Evolutionary conservation across 1,284 basidiomycete genomes (phyloP).

Genomic region (Cryptococcus hybrid): DNA sequence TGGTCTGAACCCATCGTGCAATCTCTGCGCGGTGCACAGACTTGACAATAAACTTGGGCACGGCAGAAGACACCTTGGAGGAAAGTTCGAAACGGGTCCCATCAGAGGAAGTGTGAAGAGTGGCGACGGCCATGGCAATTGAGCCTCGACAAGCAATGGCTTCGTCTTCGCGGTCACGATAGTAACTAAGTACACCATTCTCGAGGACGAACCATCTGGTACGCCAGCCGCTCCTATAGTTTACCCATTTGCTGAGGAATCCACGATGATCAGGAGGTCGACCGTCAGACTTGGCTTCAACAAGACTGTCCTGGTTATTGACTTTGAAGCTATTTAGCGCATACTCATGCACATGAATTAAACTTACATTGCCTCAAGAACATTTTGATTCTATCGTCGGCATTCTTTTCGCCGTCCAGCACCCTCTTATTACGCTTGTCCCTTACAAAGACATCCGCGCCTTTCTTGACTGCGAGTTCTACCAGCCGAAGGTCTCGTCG

Average conservation of each 20-base stretch:
- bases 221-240: slow-evolving; percentile 68
- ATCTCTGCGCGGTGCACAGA: slow-evolving; percentile 89
- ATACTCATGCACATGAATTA: background rate
- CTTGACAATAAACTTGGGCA: slow-evolving; percentile 79
- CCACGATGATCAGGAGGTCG: slow-evolving; percentile 68
- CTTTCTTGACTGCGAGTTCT: slow-evolving; percentile 76
- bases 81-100: slow-evolving; percentile 77
- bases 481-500: slow-evolving; percentile 79
- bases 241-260: slow-evolving; percentile 53
- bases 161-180: slow-evolving; percentile 90
- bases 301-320: slow-evolving; percentile 65
- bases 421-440: slow-evolving; percentile 76
- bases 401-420: slow-evolving; percentile 61
- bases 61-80: slow-evolving; percentile 53
- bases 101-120: slow-evolving; percentile 56
- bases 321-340: slow-evolving; percentile 53
- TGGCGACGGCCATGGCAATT: slow-evolving; percentile 80
- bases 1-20: slow-evolving; percentile 77
- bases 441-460: slow-evolving; percentile 86
- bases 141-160: slow-evolving; percentile 81
- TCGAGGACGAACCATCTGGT: slow-evolving; percentile 93
- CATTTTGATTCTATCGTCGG: slow-evolving; percentile 71
- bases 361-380: slow-evolving; percentile 75
- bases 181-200: slow-evolving; percentile 76
- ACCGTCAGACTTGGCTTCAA: slow-evolving; percentile 43